Conservation (phyloP, 192 early-diverging fungal genomes). For the Cladochytrium replicatum region DNA sequence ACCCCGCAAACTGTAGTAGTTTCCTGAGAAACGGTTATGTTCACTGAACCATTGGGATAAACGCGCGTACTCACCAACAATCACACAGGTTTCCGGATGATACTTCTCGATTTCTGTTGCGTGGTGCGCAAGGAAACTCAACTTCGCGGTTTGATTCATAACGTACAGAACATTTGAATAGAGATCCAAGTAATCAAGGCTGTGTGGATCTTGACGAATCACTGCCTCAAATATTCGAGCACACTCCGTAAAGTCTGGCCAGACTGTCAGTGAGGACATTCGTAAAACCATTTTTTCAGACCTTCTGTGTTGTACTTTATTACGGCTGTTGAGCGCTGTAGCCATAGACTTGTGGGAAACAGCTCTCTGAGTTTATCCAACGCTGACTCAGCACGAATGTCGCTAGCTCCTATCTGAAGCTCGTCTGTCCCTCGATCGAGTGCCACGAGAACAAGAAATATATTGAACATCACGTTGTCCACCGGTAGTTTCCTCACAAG, state of each 20-base stretch:
- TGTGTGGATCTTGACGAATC: slow-evolving; percentile 59
- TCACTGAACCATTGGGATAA: slow-evolving; percentile 6
- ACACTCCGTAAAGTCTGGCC: slow-evolving; percentile 69
- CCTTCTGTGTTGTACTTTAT: no score
- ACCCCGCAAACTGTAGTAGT: slow-evolving; percentile 75
- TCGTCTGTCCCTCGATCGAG: no score
- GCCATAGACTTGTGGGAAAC: no score
- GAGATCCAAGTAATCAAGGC: slow-evolving; percentile 70
- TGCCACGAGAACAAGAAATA: no score
- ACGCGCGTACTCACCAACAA: slow-evolving; percentile 9
- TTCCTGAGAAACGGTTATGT: slow-evolving; percentile 56
- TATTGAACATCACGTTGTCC: no score
- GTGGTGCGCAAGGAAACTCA: slow-evolving; percentile 69
- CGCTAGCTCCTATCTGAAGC: no score
- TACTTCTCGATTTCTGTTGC: slow-evolving; percentile 63
- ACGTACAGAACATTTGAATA: slow-evolving; percentile 85
- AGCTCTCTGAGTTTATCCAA: no score
- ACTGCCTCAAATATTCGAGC: slow-evolving; percentile 59
- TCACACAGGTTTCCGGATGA: slow-evolving; percentile 73
- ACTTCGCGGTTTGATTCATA: slow-evolving; percentile 53
- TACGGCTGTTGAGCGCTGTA: no score
- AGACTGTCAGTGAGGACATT: no score
- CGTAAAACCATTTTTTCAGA: no score
- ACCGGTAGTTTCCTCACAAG: no score
- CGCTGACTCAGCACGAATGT: no score